Conservation (phyloP, 2,329 filamentous ascomycete genomes). For the Cordyceps javanica region DNA sequence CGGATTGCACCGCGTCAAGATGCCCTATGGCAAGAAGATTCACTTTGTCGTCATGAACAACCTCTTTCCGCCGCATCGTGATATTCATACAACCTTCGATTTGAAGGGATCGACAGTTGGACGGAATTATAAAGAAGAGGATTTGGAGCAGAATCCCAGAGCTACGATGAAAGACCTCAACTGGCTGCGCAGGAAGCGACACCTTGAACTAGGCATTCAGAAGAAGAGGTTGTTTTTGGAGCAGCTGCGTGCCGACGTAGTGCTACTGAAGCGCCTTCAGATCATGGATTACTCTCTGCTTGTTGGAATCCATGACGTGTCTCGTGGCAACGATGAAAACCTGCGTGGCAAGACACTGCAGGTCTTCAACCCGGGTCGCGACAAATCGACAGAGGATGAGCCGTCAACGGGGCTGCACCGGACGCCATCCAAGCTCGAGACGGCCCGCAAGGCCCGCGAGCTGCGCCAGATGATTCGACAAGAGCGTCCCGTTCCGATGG, state of each 20-base stretch:
- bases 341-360: slow-evolving; percentile 82
- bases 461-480: slow-evolving; percentile 86
- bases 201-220: slow-evolving; percentile 79
- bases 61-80: slow-evolving; percentile 90
- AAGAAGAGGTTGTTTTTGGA: slow-evolving; percentile 86
- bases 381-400: slow-evolving; percentile 51
- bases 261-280: slow-evolving; percentile 75
- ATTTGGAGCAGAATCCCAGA: slow-evolving; percentile 79
- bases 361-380: slow-evolving; percentile 86
- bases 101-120: slow-evolving; percentile 94
- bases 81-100: slow-evolving; percentile 96
- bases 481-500: slow-evolving; percentile 90
- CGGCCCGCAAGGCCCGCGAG: slow-evolving; percentile 82
- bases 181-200: slow-evolving; percentile 80
- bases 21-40: slow-evolving; percentile 95
- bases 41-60: slow-evolving; percentile 99
- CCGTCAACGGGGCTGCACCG: slow-evolving; percentile 64
- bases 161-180: slow-evolving; percentile 96
- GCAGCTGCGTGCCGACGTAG: slow-evolving; percentile 83
- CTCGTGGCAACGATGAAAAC: slow-evolving; percentile 91
- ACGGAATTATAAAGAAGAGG: slow-evolving; percentile 82
- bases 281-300: slow-evolving; percentile 99
- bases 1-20: slow-evolving; percentile 93
- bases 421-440: slow-evolving; percentile 91
- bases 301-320: slow-evolving; percentile 86